Base-by-base conservation (phyloP, 805 yeast genomes). In the Brettanomyces bruxellensis region DNA sequence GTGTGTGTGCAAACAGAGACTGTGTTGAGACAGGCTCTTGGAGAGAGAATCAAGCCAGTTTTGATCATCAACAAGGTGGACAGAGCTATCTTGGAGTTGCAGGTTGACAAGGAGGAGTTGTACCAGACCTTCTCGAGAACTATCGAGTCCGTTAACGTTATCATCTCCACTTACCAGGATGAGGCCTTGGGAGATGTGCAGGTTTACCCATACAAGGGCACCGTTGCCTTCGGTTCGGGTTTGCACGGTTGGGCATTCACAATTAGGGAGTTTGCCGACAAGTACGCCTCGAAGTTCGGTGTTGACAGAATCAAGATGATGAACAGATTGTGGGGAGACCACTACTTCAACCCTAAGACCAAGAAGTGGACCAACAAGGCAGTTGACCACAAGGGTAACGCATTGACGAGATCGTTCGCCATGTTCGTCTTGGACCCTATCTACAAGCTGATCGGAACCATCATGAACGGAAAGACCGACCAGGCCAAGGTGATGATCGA, bases 221-320 rank as follows among this genome's bases (percentile, higher is more conserved):
- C 98, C 73, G 96, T 91, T 69, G 99, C 99, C 62, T 91, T 91
- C 76, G 98, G 96, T 80, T 93, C 98, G 73, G 99, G 98, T 86
- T 81, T 91, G 70, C 99, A 91, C 83, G 99, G 99, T 76, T 91
- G 99, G 99, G 98, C 97, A 71, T 91, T 91, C 91, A 91, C 99
- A 64, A 85, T 91, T 70, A 88, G 99, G 76, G 98, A 91, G 81
- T 91, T 91, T 64, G 97, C 98, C 65, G 73, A 78, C 76, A 87
- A 96, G 79, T 91, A 93, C 83, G 81, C 96, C 72, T 89, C 90
- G 89, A 93, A 91, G 79, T 91, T 93, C 72, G 98, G 98, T 89
- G 98, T 91, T 69, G 97, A 91, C 86, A 83, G 87, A 72, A 59
- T 69, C 54, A 91, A 93, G 87, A 89, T 91, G 98, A 87, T 88